phyloP scores from a whole-genome alignment of 331 rosid genomes.

The Stylosanthes scabra region DNA sequence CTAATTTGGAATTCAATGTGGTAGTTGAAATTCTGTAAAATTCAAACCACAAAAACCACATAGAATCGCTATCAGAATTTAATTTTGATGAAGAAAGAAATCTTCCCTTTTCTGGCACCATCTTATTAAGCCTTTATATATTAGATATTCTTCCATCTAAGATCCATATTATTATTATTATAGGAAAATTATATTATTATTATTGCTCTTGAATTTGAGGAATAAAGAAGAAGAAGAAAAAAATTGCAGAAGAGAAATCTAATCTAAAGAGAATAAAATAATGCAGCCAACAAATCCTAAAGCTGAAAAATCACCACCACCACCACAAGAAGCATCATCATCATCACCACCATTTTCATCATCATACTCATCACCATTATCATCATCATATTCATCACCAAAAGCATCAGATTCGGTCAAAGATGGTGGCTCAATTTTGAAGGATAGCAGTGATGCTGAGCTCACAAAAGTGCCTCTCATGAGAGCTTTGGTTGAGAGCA shows the following conservation, averaged over 20 bases:
- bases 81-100: not conserved
- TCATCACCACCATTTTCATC: no score
- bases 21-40: not conserved
- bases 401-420: not conserved
- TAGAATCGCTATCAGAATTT: not conserved
- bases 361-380: no score
- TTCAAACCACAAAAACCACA: conserved; percentile 8
- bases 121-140: not conserved
- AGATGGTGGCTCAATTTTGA: not conserved
- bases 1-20: not conserved
- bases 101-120: not conserved
- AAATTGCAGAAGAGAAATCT: not conserved
- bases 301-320: not conserved
- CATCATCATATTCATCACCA: no score
- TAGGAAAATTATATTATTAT: no score
- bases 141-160: no score
- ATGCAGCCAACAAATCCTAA: conserved; percentile 31
- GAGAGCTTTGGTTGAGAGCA: conserved; percentile 57
- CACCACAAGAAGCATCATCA: not conserved
- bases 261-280: not conserved
- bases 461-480: conserved; percentile 48
- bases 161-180: no score
- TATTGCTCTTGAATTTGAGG: not conserved
- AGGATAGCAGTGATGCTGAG: conserved; percentile 45
- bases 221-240: not conserved